Conservation (phyloP, 768 basidiomycete genomes). For the Pleurotus tuoliensis region DNA sequence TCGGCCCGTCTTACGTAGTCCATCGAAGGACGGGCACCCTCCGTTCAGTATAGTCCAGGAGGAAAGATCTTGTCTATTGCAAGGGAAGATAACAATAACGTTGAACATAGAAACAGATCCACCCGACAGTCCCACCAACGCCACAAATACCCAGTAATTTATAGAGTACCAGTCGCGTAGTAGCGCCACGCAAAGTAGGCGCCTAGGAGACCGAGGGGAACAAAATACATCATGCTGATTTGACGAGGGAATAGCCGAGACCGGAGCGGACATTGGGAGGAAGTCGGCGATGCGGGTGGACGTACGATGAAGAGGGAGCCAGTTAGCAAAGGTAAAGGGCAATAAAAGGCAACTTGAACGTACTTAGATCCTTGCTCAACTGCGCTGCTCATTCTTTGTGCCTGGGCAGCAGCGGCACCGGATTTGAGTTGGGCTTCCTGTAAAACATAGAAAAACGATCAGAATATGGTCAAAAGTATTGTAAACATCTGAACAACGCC, state of each 20-base stretch:
- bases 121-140: too few relatives aligned
- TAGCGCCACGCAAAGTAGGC: slow-evolving; percentile 88
- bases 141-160: too few relatives aligned
- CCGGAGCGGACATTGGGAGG: background rate
- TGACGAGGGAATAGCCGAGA: background rate
- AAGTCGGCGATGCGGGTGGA: slow-evolving; percentile 2
- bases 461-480: background rate
- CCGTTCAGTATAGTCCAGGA: too few relatives aligned
- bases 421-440: slow-evolving; percentile 55
- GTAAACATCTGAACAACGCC: too few relatives aligned
- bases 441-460: background rate
- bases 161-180: slow-evolving; percentile 33
- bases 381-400: slow-evolving; percentile 37
- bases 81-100: too few relatives aligned
- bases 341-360: slow-evolving; percentile 16
- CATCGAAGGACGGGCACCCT: too few relatives aligned
- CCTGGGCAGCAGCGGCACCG: slow-evolving; percentile 43
- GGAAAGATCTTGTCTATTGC: too few relatives aligned
- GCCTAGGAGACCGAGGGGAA: slow-evolving; percentile 74
- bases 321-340: background rate
- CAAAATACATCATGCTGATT: slow-evolving; percentile 72
- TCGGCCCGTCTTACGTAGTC: too few relatives aligned
- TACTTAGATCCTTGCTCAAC: slow-evolving; percentile 71
- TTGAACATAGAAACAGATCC: too few relatives aligned
- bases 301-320: slow-evolving; percentile 10